Percentiles rank a stretch among this genome's conserved stretches.
Evolutionary conservation across 495 filamentous ascomycete species (phyloP).

Genomic region (Penicillium subrubescens): DNA sequence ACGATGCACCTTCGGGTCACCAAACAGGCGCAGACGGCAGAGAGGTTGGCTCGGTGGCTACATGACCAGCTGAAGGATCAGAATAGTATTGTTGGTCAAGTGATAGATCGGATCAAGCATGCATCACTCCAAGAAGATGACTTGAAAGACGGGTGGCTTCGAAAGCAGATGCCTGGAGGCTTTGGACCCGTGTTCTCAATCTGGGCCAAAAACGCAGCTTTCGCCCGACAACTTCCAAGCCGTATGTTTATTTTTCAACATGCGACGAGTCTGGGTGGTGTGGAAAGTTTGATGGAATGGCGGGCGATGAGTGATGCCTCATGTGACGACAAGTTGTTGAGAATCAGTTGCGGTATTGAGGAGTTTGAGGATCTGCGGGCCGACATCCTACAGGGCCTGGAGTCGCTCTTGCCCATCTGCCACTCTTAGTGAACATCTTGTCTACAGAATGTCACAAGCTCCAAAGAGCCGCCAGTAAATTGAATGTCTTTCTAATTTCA

Average conservation of each 20-base stretch:
- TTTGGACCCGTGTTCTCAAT: conserved; percentile 86
- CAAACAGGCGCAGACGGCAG: conserved; percentile 68
- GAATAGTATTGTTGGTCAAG: conserved; percentile 42
- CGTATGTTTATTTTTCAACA: conserved; percentile 84
- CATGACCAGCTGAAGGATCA: conserved; percentile 41
- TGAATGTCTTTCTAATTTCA: no score
- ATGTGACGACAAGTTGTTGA: conserved; percentile 16
- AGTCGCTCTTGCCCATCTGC: not conserved
- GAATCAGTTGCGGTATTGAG: conserved; percentile 24
- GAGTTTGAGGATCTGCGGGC: conserved; percentile 24
- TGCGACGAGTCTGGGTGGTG: conserved; percentile 87
- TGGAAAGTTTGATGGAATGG: conserved; percentile 81
- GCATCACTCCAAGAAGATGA: conserved; percentile 66
- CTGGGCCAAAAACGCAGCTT: conserved; percentile 54
- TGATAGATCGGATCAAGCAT: conserved; percentile 66
- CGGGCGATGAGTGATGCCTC: conserved; percentile 58
- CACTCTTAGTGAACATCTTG: not conserved
- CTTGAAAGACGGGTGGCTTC: conserved; percentile 65
- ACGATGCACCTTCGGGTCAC: conserved; percentile 80
- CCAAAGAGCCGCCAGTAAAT: no score
- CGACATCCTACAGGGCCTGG: conserved; percentile 18
- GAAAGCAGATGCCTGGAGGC: conserved; percentile 85
- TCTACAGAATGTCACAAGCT: no score
- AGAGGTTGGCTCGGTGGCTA: conserved; percentile 70
- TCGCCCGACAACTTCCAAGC: conserved; percentile 73